Evolutionary conservation across 2,329 filamentous ascomycete genomes (phyloP).

Genomic region (Metarhizium album): DNA sequence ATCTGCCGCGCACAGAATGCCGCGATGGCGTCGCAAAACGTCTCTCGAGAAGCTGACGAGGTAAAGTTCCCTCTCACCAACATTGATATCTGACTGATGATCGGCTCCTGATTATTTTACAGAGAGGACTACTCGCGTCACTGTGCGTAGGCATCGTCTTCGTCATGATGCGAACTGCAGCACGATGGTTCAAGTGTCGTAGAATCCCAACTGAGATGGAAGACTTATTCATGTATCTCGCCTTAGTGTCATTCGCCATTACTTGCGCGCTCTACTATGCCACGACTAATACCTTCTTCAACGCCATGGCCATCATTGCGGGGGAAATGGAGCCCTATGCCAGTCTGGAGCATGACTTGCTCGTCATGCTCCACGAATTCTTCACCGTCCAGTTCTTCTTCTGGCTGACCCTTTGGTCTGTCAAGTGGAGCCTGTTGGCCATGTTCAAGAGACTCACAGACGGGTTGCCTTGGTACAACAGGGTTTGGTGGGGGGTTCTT

Average conservation of each 20-base stretch:
- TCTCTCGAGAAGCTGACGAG: slow-evolving; percentile 7
- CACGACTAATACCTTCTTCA: slow-evolving; percentile 11
- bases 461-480: slow-evolving; percentile 9
- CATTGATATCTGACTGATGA: not conserved
- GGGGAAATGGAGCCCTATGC: slow-evolving; percentile 7
- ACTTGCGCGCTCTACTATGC: slow-evolving; percentile 10
- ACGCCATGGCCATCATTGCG: slow-evolving; percentile 5
- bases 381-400: slow-evolving; percentile 14
- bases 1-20: not conserved
- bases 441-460: slow-evolving; percentile 12
- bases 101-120: not conserved
- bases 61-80: not conserved
- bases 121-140: slow-evolving; percentile 7
- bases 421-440: slow-evolving; percentile 13
- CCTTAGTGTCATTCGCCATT: slow-evolving; percentile 9
- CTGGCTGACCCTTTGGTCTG: slow-evolving; percentile 12
- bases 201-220: slow-evolving; percentile 7
- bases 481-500: slow-evolving; percentile 10
- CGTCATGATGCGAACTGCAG: slow-evolving; percentile 9
- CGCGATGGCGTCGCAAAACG: slow-evolving; percentile 8
- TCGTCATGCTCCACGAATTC: slow-evolving; percentile 11
- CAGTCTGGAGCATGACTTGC: slow-evolving; percentile 2
- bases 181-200: slow-evolving; percentile 11
- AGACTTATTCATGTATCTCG: slow-evolving; percentile 11
- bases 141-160: slow-evolving; percentile 9